Evolutionary conservation across 257 asterid genomes (phyloP), one percentile per base, ranked within the genome.

Genomic region (Thymus quinquecostatus): DNA sequence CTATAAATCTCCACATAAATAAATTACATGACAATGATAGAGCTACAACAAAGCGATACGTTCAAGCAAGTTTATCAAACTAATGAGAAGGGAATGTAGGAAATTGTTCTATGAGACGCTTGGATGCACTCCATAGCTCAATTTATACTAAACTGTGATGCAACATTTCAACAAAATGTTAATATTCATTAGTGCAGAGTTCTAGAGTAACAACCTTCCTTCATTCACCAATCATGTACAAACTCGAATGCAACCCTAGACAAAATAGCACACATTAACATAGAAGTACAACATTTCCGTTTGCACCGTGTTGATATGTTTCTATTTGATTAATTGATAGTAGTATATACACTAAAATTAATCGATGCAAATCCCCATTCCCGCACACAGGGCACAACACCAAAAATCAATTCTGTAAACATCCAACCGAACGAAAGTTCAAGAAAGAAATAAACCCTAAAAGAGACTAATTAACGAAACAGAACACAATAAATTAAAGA

Each of bases 401-500:
- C 74, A 55, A 62, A 38, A 27, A 28, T 13, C 48, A 69, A 64
- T 64, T 79, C 79, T 70, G 60, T 21, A 68, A 53, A 11, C 29
- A 28, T 12, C 28, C 63, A 53, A 48, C 7, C 69, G n/a, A 14
- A 36, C 58, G 1, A 10, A 44, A 68, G n/a, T 13, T 59, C 30
- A 38, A 34, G 6, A 73, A 53, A 53, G n/a, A 57, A 56, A 64
- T 6, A 66, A 81, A 58, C 66, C 66, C 71, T 59, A 70, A 55
- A 49, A 8, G 11, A 64, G 55, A 33, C 10, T 4, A 66, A 63
- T 3, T 33, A 3, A 34, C 5, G 43, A 43, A 44, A 48, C 10
- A 44, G 72, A 54, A 50, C 8, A 34, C 64, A 59, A 64, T 10
- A 36, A 41, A 60, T 21, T 27, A 54, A 60, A 7, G 2, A 63